Evolutionary conservation across 1,139 yeast genomes (phyloP).

Genomic region (Blastobotrys petasosporus): DNA sequence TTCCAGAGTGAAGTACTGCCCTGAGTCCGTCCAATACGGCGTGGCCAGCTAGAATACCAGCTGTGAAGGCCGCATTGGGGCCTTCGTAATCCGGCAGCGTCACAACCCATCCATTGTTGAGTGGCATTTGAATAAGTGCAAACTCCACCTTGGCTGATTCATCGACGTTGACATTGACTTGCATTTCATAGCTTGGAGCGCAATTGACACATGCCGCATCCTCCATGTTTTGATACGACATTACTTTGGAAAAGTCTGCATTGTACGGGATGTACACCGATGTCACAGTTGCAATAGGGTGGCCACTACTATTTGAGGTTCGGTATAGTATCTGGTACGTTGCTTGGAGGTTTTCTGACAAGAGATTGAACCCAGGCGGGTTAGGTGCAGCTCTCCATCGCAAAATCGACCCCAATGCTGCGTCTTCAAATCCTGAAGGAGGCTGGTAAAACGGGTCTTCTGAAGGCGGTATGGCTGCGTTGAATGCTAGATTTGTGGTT

Average conservation of each 20-base stretch:
- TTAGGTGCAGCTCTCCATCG: constrained; percentile 14
- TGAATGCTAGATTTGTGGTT: too few species aligned
- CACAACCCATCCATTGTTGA: constrained; percentile 22
- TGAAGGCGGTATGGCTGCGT: constrained; percentile 12
- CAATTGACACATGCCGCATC: constrained; percentile 25
- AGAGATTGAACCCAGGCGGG: constrained; percentile 13
- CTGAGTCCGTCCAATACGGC: constrained; percentile 20
- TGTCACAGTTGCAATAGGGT: constrained; percentile 24
- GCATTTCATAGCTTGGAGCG: constrained; percentile 25
- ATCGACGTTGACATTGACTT: constrained; percentile 8
- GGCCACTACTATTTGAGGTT: constrained; percentile 23
- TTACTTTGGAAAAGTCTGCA: constrained; percentile 16
- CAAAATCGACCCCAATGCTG: constrained; percentile 18
- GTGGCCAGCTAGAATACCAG: constrained; percentile 20
- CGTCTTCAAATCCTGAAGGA: constrained; percentile 17
- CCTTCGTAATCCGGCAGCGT: constrained; percentile 21
- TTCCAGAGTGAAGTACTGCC: constrained; percentile 17
- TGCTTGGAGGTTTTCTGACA: constrained; percentile 10
- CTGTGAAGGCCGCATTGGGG: constrained; percentile 20
- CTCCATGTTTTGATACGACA: constrained; percentile 27
- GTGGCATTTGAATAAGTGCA: constrained; percentile 13
- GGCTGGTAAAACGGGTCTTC: constrained; percentile 23
- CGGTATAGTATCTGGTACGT: constrained; percentile 27
- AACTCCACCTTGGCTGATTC: constrained; percentile 1
- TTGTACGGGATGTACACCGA: constrained; percentile 25